Base-by-base conservation (phyloP, 2,329 filamentous ascomycete species). In the Fusarium sp. region DNA sequence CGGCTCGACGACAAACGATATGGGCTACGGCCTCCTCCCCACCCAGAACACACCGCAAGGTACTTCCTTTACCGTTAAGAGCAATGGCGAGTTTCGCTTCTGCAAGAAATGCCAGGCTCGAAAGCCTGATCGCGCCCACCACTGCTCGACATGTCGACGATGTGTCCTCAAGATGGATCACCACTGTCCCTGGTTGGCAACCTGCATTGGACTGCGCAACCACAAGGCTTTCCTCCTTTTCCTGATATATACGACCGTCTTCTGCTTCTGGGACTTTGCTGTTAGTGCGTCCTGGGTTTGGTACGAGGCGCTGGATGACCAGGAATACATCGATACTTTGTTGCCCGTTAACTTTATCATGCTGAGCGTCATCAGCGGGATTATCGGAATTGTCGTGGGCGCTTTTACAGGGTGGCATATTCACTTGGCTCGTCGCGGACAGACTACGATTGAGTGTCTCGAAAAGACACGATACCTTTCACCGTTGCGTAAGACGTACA, bases 91-190 rank as follows among this genome's bases (percentile, higher is more conserved):
- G 74, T 82, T 92, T 53, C 89, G 96, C 57, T 98, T 92, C 83
- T 99, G 96, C 86, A 98, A 98, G 83, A 99, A 99, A 82, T 99
- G 96, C 80, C 93, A 97, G 82, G 91, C 91, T 53, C 89, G 92
- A 67, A 99, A 99, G 83, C 96, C 96, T 42, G 96, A 99, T 81
- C 93, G 96, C 65, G 90, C 95, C 33, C 96, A 99, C 80, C 96
- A 99, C 83, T 99, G 96, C 85, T 97, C 94, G 13, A 97, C 94
- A 6, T 99, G 96, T 82, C 89, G 91, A 72, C 91, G 92, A 76
- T 99, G 96, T 79, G 94, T 99, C 26, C 85, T 99, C 79, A 99
- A 99, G 85, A 99, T 99, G 96, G 96, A 99, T 78, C 96, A 99
- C 80, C 96, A 99, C 82, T 99, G 96, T 79, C 96, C 96, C 17